These are phyloP conservation scores for Elongisporangium senticosum DNA, from an alignment of 352 stramenopile species.

Conservation along the genomic window DNA sequence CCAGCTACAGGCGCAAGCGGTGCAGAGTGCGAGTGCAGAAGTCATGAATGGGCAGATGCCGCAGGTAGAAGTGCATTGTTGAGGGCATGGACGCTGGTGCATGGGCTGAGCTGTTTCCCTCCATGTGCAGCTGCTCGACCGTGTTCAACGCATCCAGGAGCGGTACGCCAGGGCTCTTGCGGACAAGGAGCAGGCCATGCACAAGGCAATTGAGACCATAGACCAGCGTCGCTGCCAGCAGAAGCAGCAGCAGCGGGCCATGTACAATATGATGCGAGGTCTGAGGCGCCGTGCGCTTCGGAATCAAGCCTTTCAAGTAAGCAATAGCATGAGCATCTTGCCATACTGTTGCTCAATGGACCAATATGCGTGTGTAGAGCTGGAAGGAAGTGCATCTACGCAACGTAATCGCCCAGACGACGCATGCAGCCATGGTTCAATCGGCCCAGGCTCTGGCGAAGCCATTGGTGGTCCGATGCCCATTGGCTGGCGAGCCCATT, in stretches of 20 bases:
- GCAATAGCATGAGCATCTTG: not conserved
- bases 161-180: conserved; percentile 15
- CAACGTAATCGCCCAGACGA: conserved; percentile 45
- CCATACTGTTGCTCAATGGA: not conserved
- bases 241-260: conserved; percentile 12
- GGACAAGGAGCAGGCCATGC: conserved; percentile 15
- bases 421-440: conserved; percentile 58
- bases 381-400: conserved; percentile 57
- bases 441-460: conserved; percentile 9
- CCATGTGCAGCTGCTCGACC: conserved; percentile 1
- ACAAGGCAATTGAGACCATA: not conserved
- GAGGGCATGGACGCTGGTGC: not conserved
- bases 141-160: conserved; percentile 12
- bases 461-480: not conserved
- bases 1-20: not conserved
- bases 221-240: conserved; percentile 1
- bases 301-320: conserved; percentile 19
- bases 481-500: not conserved
- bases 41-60: conserved; percentile 10
- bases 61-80: conserved; percentile 2
- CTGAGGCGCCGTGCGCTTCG: conserved; percentile 8
- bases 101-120: not conserved
- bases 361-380: conserved; percentile 8
- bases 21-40: conserved; percentile 2
- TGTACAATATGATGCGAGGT: conserved; percentile 6